Base-by-base conservation (phyloP, 805 yeast genomes). In the Candida pseudofarinosa region DNA sequence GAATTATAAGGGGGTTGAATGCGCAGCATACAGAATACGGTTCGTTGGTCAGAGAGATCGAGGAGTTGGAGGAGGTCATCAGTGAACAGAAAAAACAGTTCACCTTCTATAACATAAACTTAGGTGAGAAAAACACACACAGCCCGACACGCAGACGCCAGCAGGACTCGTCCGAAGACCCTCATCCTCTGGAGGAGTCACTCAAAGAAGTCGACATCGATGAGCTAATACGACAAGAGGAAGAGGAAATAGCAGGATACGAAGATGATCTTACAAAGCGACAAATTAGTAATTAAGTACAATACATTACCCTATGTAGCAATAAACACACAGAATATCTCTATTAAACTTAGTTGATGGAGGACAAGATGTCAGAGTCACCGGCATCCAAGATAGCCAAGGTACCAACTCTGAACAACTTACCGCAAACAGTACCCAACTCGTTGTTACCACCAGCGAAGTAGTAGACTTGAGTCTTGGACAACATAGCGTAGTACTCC, bases 381-480 rank as follows among this genome's bases (percentile, higher is more conserved):
- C 99, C 99, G 65, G 97, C 97, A 66, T 93, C 99, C 67, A 91
- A 79, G 65, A 93, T 74, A 67, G 97, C 80, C 67, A 93, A 79
- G 68, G 90, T 91, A 81, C 98, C 98, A 64, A 93, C 98, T 81
- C 97, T 88, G 97, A 93, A 93, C 69, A 93, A 88, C 79, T 88
- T 91, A 90, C 99, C 99, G 80, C 97, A 91, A 63, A 97, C 96
- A 65, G 99, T 93, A 82, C 97, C 98, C 71, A 91, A 88, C 81
- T 91, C 98, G 80, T 91, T 91, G 97, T 91, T 91, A 76, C 96
- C 95, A 82, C 97, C 98, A 78, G 85, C 93, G 95, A 90, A 93
- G 90, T 90, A 95, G 93, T 91, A 90, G 58, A 83, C 85, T 69
- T 81, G 81, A 73, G 97, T 87, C 88, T 90, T 91, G 73, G 98